Base-by-base conservation (phyloP, 495 filamentous ascomycete species). In the Annulohypoxylon bovei region DNA sequence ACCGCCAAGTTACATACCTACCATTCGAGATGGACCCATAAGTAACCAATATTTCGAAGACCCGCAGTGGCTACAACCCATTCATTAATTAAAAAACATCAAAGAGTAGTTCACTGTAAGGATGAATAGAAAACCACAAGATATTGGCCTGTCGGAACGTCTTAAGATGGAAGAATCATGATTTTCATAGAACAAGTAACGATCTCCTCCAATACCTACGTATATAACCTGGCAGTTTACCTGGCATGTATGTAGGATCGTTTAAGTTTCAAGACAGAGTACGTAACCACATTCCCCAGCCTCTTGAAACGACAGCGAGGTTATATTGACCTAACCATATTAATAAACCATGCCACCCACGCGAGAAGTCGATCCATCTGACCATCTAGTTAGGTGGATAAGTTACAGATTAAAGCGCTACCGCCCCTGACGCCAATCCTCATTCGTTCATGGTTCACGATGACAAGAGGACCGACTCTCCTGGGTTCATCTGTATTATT, bases 281-380 rank as follows among this genome's bases (percentile, higher is more conserved):
- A 50, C 46, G 46, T 28, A 50, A 50, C 52, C 54, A 63, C 39
- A 62, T 57, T 33, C 42, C 57, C 59, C 42, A 33, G 20, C 55
- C 20, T 50, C 49, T 69, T 58, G 62, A 73, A 66, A 70, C 70
- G 47, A 65, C 33, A 61, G 9, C 35, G 58, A 69, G 32, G 56
- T 52, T 65, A 67, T 64, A 68, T 54, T 22, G 8, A 33, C 49
- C 49, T 57, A 27, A 20, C 46, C 44, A 53, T 58, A 50, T 46
- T 46, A 49, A 66, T 40, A 42, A 53, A 66, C 56, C 62, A 65
- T 66, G 50, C 57, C 50, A 30, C 27, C 68, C 63, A 71, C 63
- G 68, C 68, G 68, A 71, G 49, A 64, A 72, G 64, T 67, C 64
- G 69, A 72, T 67, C 63, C 64, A 64, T 68, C 63, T 59, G 27